These are phyloP conservation scores for Gynochthodes officinalis DNA, from an alignment of 257 asterid genomes.

Conservation along the genomic window DNA sequence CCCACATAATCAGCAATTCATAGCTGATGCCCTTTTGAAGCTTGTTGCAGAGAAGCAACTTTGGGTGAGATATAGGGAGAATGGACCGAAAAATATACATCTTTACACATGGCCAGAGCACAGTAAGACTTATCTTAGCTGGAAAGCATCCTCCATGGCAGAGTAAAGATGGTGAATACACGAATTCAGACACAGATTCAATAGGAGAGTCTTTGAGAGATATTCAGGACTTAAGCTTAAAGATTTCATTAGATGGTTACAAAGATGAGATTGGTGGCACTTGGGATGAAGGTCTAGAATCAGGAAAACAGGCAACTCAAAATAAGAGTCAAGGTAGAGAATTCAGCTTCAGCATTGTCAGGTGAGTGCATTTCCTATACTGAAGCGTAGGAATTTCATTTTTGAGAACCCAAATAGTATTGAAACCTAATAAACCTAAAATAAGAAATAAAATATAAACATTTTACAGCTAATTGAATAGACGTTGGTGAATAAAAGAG, in stretches of 20 bases:
- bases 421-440: too few species aligned
- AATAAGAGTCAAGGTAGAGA: constrained; percentile 21
- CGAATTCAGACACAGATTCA: constrained; percentile 56
- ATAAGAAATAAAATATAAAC: too few species aligned
- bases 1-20: constrained; percentile 65
- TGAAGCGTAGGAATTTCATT: constrained; percentile 48
- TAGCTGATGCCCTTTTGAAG: constrained; percentile 65
- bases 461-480: too few species aligned
- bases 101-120: constrained; percentile 84
- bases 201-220: constrained; percentile 68
- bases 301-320: constrained; percentile 12
- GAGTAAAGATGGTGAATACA: constrained; percentile 32
- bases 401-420: too few species aligned
- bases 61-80: constrained; percentile 61
- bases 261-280: constrained; percentile 38
- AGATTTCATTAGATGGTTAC: constrained; percentile 58
- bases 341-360: constrained; percentile 30
- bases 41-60: constrained; percentile 71
- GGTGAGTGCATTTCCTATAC: constrained; percentile 37
- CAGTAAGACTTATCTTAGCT: constrained; percentile 57
- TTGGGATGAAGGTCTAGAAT: constrained; percentile 22
- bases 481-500: too few species aligned
- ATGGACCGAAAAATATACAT: constrained; percentile 58
- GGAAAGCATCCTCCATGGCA: constrained; percentile 70
- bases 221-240: constrained; percentile 59